Evolutionary conservation across 2,329 filamentous ascomycete genomes (phyloP).

Genomic region (Davidsoniella eucalypti): DNA sequence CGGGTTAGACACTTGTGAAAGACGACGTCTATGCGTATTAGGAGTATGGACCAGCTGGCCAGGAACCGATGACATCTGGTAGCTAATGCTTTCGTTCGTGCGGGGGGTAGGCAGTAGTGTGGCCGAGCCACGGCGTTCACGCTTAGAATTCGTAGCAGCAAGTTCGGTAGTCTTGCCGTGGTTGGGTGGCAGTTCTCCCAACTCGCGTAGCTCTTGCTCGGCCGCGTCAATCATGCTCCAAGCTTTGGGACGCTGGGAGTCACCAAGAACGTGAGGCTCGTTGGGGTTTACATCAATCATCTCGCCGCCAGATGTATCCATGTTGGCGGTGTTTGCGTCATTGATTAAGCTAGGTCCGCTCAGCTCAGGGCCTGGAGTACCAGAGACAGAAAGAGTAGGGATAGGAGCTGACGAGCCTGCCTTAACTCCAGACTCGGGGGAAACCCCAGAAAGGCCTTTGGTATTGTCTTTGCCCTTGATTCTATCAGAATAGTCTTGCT

Average conservation of each 20-base stretch:
- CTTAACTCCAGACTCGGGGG: neutral
- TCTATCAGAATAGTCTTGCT: neutral
- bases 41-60: slow-evolving; percentile 11
- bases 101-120: slow-evolving; percentile 4
- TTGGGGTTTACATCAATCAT: slow-evolving; percentile 8
- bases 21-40: slow-evolving; percentile 3
- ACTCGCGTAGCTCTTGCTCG: slow-evolving; percentile 35
- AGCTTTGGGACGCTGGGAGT: slow-evolving; percentile 4
- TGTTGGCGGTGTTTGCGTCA: neutral
- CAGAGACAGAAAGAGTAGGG: neutral
- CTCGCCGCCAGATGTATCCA: neutral
- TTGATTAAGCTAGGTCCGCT: neutral
- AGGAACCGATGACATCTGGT: slow-evolving; percentile 7
- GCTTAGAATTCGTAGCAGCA: neutral
- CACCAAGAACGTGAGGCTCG: slow-evolving; percentile 8
- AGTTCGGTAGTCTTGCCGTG: neutral
- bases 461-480: neutral
- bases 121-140: slow-evolving; percentile 2
- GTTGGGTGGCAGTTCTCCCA: slow-evolving; percentile 9
- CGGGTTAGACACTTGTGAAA: slow-evolving; percentile 4
- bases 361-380: neutral
- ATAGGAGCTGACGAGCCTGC: neutral
- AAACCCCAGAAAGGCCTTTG: neutral
- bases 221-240: slow-evolving; percentile 35
- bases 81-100: slow-evolving; percentile 3